Percentiles rank a stretch among this genome's conserved stretches.
phyloP scores from a whole-genome alignment of 106 monocot species.

The Phalaenopsis equestris region DNA sequence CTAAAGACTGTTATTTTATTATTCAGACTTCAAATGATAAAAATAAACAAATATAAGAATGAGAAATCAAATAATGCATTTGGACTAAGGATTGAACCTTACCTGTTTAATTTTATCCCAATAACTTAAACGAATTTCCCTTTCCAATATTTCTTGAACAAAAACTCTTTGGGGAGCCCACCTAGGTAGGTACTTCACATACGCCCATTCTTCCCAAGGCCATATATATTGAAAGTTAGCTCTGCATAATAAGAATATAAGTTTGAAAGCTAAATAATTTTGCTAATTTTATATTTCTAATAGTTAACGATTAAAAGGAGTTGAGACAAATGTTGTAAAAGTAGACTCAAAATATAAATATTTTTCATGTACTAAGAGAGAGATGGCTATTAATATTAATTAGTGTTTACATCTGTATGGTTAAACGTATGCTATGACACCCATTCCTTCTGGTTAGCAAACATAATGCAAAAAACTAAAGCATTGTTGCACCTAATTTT shows the following conservation, averaged over 20 bases:
- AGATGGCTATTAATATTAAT: too few species aligned
- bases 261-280: not conserved
- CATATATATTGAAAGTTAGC: conserved; percentile 90
- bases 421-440: too few species aligned
- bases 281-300: not conserved
- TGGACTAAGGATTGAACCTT: not conserved
- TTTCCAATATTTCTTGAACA: conserved; percentile 93
- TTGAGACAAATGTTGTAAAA: not conserved
- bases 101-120: conserved; percentile 99
- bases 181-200: conserved; percentile 78
- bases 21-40: not conserved
- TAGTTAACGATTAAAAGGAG: not conserved
- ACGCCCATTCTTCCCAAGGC: conserved; percentile 80
- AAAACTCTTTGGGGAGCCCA: conserved; percentile 96
- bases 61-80: not conserved
- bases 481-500: too few species aligned
- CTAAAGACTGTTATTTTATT: not conserved
- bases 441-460: too few species aligned
- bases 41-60: not conserved
- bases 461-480: too few species aligned
- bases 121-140: conserved; percentile 85
- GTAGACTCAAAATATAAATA: too few species aligned
- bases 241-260: conserved; percentile 25
- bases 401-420: too few species aligned
- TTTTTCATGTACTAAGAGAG: too few species aligned